These are phyloP conservation scores for Penicillium polonicum DNA, from an alignment of 2,329 filamentous ascomycete species.

Conservation along the genomic window DNA sequence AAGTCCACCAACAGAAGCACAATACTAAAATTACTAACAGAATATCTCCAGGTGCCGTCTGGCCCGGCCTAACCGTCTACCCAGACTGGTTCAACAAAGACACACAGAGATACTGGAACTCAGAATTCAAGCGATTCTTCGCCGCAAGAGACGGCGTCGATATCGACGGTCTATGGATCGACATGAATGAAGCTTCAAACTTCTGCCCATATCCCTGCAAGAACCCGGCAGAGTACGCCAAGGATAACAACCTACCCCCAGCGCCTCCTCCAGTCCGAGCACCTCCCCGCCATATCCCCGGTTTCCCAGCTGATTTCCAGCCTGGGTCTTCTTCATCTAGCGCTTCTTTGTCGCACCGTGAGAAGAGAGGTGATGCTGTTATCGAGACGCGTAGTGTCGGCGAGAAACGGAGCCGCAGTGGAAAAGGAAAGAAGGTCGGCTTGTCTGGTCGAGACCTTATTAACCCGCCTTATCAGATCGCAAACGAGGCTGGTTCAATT, in stretches of 20 bases:
- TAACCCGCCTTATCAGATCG: conserved; percentile 63
- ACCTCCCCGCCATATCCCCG: conserved; percentile 64
- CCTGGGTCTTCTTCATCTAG: conserved; percentile 41
- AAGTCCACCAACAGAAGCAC: not conserved
- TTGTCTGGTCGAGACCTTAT: conserved; percentile 64
- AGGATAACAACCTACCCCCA: conserved; percentile 52
- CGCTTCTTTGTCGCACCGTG: not conserved
- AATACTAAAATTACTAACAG: not conserved
- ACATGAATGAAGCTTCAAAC: conserved; percentile 62
- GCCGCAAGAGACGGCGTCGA: conserved; percentile 63
- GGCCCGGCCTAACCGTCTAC: conserved; percentile 71
- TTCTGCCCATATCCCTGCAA: conserved; percentile 58
- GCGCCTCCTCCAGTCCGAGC: conserved; percentile 61
- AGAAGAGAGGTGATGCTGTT: not conserved
- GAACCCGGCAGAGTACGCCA: conserved; percentile 53
- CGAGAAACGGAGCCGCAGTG: conserved; percentile 3
- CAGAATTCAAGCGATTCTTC: conserved; percentile 67
- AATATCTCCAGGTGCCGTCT: conserved; percentile 61
- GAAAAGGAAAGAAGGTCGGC: conserved; percentile 51
- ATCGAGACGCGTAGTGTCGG: not conserved
- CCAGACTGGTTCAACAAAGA: conserved; percentile 74
- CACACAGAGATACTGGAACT: conserved; percentile 67
- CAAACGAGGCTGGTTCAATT: conserved; percentile 57
- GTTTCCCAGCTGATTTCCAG: conserved; percentile 68
- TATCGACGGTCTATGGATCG: conserved; percentile 77